Base-by-base conservation (phyloP, 768 basidiomycete genomes). In the Tylopilus sp. region DNA sequence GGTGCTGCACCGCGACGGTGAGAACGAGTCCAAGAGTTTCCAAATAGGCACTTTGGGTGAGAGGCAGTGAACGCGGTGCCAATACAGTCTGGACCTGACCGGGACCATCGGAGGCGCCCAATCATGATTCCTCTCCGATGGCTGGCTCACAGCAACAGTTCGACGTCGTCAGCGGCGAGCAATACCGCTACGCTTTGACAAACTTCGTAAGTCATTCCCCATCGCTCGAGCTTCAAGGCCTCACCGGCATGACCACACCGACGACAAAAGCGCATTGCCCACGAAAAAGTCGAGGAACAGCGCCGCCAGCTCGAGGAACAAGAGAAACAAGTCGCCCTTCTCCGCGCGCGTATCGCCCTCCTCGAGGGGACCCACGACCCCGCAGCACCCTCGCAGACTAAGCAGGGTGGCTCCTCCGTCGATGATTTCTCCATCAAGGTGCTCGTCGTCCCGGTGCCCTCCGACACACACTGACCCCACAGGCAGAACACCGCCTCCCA, bases 341-440 rank as follows among this genome's bases (percentile, higher is more conserved):
- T 51, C 28, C 50, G 50, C 30, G 21, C 44, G 12, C 50, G 50
- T 12, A 51, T 51, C 44, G 43, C 43, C 6, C 44, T 51, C 20
- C 50, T 51, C 21, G 50, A 94, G 68, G 91, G 90, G 12, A 51
- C 52, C 30, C 75, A 75, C 30, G 74, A 76, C 25, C 58, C 71
- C 69, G 47, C 45, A 47, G 35, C 42, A 60, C 17, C 39, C n/a
- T n/a, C n/a, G n/a, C n/a, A 48, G 20, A 15, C 46, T 11, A 71
- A 63, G 18, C 77, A 75, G 40, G 78, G 80, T 53, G 80, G 81
- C 22, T 82, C 78, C 61, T 84, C 87, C 0, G 77, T 91, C 41
- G 91, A 91, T 62, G 90, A 94, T 66, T 92, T 91, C 68, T 91
- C 90, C 5, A 91, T 94, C 73, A 87, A 83, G 75, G 90, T 86